Evolutionary conservation across 2,329 filamentous ascomycete genomes (phyloP).

Genomic region (Aspergillus spinulosporus): DNA sequence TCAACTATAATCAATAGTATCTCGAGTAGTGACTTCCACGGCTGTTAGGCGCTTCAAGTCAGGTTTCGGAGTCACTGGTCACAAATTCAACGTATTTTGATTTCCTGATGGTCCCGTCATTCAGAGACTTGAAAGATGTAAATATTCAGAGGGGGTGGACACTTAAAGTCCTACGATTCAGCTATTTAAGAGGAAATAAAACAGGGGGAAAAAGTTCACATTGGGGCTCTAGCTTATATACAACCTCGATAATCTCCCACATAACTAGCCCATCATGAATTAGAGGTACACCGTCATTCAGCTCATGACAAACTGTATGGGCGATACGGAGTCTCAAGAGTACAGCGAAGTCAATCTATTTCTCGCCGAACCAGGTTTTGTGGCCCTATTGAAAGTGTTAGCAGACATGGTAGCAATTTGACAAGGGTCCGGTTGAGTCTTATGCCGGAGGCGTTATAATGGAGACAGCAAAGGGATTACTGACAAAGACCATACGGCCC

Average conservation of each 20-base stretch:
- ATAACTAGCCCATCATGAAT: constrained; percentile 28
- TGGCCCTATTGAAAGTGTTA: constrained; percentile 51
- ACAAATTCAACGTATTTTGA: no score
- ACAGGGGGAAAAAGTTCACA: constrained; percentile 28
- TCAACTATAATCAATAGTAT: no score
- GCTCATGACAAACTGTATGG: constrained; percentile 22
- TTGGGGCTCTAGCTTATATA: constrained; percentile 41
- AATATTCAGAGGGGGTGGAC: no score
- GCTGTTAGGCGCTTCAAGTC: no score
- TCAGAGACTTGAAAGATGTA: no score
- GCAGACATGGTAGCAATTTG: constrained; percentile 10
- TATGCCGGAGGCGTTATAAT: neutral
- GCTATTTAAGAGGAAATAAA: constrained; percentile 12
- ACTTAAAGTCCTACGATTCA: neutral
- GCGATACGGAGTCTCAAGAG: constrained; percentile 9
- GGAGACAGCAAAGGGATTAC: constrained; percentile 22
- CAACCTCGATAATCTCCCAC: constrained; percentile 35
- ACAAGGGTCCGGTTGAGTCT: neutral
- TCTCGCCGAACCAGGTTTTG: constrained; percentile 60
- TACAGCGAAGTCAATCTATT: constrained; percentile 24
- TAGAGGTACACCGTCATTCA: constrained; percentile 40
- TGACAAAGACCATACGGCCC: constrained; percentile 46
- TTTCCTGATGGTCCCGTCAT: no score
- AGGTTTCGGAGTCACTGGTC: no score
- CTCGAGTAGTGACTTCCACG: no score